A percentile compares a stretch with the other conserved stretches of the same genome.
phyloP scores from a whole-genome alignment of 75 land plant genomes.

The Pinus tabuliformis region DNA sequence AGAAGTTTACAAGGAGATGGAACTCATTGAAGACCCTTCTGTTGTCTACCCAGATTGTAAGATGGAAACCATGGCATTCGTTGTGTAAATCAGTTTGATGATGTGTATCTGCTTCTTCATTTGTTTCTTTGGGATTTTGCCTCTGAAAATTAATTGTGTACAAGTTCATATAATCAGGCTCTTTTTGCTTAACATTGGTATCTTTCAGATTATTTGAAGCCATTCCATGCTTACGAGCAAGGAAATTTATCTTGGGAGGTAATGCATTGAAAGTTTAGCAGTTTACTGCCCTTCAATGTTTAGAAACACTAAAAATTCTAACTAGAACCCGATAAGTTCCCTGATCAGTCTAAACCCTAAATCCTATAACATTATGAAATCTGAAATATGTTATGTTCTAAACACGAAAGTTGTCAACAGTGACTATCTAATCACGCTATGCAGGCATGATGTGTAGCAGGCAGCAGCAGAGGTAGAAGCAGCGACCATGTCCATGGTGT shows the following conservation, averaged over 20 bases:
- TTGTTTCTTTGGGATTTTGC: not conserved
- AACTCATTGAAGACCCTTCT: constrained; percentile 51
- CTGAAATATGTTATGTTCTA: not conserved
- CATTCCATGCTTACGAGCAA: constrained; percentile 86
- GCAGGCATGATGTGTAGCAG: constrained; percentile 33
- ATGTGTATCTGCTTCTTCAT: not conserved
- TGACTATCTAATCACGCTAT: constrained; percentile 4
- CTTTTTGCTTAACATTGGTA: not conserved
- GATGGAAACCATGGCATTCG: constrained; percentile 8
- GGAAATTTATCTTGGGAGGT: constrained; percentile 98
- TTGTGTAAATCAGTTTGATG: constrained; percentile 1
- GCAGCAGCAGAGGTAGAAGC: constrained; percentile 95
- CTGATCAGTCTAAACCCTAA: not conserved
- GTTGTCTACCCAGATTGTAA: constrained; percentile 89
- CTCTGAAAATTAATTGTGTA: not conserved
- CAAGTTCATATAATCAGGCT: too few relatives aligned
- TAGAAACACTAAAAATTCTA: not conserved
- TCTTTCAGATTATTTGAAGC: constrained; percentile 76
- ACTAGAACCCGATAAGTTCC: not conserved
- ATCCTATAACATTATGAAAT: not conserved
- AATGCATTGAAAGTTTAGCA: not conserved
- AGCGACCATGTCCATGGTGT: constrained; percentile 79
- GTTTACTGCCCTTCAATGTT: not conserved
- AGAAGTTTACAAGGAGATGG: constrained; percentile 77
- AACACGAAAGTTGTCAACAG: not conserved